Evolutionary conservation across 2,329 filamentous ascomycete genomes (phyloP).

Genomic region (Claviceps citrina): DNA sequence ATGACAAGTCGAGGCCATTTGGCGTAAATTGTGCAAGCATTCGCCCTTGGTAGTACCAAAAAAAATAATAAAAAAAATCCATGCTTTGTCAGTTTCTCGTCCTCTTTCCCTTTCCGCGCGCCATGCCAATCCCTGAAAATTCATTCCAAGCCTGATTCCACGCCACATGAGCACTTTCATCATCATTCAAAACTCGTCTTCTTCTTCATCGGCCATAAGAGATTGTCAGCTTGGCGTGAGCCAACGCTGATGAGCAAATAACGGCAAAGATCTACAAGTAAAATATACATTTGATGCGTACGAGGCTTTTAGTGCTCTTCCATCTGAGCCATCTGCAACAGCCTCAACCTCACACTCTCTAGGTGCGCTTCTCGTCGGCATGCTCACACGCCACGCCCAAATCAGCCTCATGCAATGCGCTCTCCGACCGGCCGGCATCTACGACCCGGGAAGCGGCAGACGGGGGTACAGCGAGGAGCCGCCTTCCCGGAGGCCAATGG

Average conservation of each 20-base stretch:
- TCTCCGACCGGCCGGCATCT: not conserved
- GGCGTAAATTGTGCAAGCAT: no score
- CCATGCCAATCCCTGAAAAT: not conserved
- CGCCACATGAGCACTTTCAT: not conserved
- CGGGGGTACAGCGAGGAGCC: conserved; percentile 25
- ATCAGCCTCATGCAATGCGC: not conserved
- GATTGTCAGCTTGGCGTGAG: not conserved
- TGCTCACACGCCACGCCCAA: not conserved
- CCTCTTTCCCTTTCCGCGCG: no score
- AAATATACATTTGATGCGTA: not conserved
- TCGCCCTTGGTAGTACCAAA: no score
- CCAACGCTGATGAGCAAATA: not conserved
- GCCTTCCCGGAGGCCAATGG: conserved; percentile 14
- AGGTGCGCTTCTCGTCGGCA: not conserved
- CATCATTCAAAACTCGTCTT: not conserved
- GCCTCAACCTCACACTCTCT: no score
- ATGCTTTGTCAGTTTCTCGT: no score
- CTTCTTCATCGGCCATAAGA: not conserved
- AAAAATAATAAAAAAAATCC: no score
- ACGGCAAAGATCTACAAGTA: no score
- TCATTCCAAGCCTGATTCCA: not conserved
- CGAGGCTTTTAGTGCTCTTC: no score
- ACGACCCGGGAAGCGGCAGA: conserved; percentile 19
- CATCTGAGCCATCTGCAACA: not conserved
- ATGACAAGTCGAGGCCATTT: no score